Percentiles rank a stretch among this genome's conserved stretches.
phyloP scores from a whole-genome alignment of 2,329 filamentous ascomycete genomes.

The Clarireedia homoeocarpa region DNA sequence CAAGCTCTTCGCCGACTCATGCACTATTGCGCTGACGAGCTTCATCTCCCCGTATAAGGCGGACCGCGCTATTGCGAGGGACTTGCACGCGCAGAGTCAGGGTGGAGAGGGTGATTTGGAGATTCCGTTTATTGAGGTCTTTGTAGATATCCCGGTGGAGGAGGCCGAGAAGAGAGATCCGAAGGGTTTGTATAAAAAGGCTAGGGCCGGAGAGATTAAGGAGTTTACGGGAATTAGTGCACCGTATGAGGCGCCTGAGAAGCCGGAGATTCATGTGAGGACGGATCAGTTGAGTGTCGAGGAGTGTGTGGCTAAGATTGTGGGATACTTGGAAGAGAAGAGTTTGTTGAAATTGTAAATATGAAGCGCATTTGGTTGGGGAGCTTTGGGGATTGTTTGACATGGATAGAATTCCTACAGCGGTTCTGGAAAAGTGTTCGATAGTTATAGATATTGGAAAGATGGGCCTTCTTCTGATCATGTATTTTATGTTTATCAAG shows the following conservation, averaged over 20 bases:
- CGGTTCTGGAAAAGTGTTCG: not conserved
- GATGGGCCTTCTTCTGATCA: not conserved
- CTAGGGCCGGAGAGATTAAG: slow-evolving; percentile 85
- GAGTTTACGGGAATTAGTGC: slow-evolving; percentile 95
- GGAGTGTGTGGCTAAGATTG: slow-evolving; percentile 81
- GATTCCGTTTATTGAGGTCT: slow-evolving; percentile 89
- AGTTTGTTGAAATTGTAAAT: slow-evolving; percentile 41
- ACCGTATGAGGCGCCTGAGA: slow-evolving; percentile 84
- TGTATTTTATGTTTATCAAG: not conserved
- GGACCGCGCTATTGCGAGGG: slow-evolving; percentile 75
- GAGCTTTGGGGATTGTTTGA: not conserved
- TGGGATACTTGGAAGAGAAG: slow-evolving; percentile 66
- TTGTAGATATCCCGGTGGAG: slow-evolving; percentile 82
- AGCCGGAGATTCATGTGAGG: slow-evolving; percentile 79
- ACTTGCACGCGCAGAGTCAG: slow-evolving; percentile 59
- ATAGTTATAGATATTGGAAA: not conserved
- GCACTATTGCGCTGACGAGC: slow-evolving; percentile 81
- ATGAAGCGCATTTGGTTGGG: not conserved
- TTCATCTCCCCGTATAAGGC: slow-evolving; percentile 95
- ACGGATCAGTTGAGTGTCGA: slow-evolving; percentile 78
- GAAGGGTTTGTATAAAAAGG: slow-evolving; percentile 98
- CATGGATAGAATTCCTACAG: not conserved
- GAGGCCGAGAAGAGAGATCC: slow-evolving; percentile 93
- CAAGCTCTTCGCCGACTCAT: slow-evolving; percentile 89
- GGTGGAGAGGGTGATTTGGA: slow-evolving; percentile 47